Evolutionary conservation across 2,329 filamentous ascomycete genomes (phyloP), one percentile per base, ranked within the genome.

Genomic region (Pseudocercospora musae): DNA sequence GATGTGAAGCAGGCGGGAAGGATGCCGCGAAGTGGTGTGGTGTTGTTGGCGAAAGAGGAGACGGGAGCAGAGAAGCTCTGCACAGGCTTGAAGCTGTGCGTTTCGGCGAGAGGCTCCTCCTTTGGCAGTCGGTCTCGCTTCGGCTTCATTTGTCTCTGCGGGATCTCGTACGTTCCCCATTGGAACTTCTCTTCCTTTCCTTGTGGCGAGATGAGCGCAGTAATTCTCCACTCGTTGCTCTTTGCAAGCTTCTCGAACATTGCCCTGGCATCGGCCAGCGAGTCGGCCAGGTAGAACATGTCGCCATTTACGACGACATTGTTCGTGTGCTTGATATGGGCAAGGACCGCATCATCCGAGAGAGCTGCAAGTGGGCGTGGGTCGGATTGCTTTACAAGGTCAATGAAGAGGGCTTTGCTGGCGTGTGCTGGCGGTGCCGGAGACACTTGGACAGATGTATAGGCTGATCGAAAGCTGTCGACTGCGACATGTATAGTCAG

Each of bases 1-100:
- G 87, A 88, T 57, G 81, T 75, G 81, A 96, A 94, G 83, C 94
- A 98, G 50, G 86, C 78, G 6, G 90, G 89, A 52, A 93, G 82
- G 23, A 85, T 79, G 59, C 82, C 82, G 31, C 77, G 72, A 25
- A 80, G 77, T 6, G 81, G 70, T 31, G 73, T 68, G 44, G 74
- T 72, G 56, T 77, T 72, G 66, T 71, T 75, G 57, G 70, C 72
- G 58, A 78, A 73, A 48, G 77, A 71, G 57, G 74, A 69, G 67
- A 74, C 70, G 23, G 66, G 68, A 68, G 49, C 65, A 64, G 62
- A 63, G 59, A 62, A 73, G 60, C 58, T 68, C 25, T 66, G 74
- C 64, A 77, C 74, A 3, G 68, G 60, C 15, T 49, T 49, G 48
- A 58, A 63, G 15, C 59, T 59, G 48, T 56, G 57, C 25, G 63